A percentile compares a stretch with the other conserved stretches of the same genome.
Conservation (phyloP, 768 basidiomycete genomes). For the Lactarius evosmus region DNA sequence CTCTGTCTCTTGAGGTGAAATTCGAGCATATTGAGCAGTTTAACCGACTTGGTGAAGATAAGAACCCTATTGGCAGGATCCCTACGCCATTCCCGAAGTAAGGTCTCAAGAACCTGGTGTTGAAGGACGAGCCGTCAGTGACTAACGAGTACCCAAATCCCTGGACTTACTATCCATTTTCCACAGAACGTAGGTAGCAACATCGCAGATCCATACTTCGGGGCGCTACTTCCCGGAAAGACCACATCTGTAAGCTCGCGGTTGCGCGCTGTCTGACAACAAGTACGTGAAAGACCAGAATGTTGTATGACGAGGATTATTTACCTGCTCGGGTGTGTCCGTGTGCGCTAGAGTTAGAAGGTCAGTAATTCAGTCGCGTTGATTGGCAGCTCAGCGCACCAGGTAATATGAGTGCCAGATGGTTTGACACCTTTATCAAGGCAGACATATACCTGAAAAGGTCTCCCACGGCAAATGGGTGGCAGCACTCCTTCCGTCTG, state of each 20-base stretch:
- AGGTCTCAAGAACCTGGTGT: slow-evolving; percentile 61
- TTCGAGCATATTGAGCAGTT: slow-evolving; percentile 81
- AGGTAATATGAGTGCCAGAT: slow-evolving; percentile 82
- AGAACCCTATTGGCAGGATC: slow-evolving; percentile 79
- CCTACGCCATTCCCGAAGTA: slow-evolving; percentile 65
- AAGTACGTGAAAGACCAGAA: slow-evolving; percentile 10
- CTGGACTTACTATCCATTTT: slow-evolving; percentile 68
- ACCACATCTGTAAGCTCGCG: slow-evolving; percentile 59
- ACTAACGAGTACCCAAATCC: neutral
- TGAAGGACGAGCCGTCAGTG: neutral
- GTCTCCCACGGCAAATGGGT: slow-evolving; percentile 44
- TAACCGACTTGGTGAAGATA: slow-evolving; percentile 91
- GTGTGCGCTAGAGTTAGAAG: slow-evolving; percentile 48
- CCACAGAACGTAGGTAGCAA: slow-evolving; percentile 69
- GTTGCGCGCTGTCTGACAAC: slow-evolving; percentile 48
- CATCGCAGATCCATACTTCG: slow-evolving; percentile 61
- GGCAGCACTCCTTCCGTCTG: slow-evolving; percentile 59
- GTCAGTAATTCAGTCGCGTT: neutral
- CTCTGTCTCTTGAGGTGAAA: slow-evolving; percentile 63
- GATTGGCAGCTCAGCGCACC: slow-evolving; percentile 40
- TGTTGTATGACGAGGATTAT: neutral
- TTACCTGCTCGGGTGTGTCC: slow-evolving; percentile 68
- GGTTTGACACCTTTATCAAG: slow-evolving; percentile 87
- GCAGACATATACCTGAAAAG: slow-evolving; percentile 77
- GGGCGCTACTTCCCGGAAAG: slow-evolving; percentile 55